Evolutionary conservation across 768 basidiomycete species (phyloP).

Genomic region (Kondoa subrosea): DNA sequence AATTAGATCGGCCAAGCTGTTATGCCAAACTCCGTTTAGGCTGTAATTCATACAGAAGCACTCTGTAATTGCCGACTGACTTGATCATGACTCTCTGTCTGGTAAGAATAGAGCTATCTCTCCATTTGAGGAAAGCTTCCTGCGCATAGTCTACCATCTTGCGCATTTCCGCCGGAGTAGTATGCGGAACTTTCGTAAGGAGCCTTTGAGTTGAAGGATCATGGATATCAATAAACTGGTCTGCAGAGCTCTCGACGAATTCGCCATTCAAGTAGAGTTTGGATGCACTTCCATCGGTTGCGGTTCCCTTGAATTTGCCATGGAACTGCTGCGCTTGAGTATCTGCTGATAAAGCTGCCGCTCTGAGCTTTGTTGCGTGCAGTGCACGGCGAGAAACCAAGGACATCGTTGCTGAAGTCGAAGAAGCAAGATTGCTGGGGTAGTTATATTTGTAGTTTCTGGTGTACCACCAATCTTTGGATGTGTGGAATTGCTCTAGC

Average conservation of each 20-base stretch:
- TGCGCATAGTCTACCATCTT: constrained; percentile 68
- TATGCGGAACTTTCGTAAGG: constrained; percentile 77
- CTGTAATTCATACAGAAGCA: background rate
- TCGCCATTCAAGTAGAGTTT: constrained; percentile 85
- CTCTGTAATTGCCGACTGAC: constrained; percentile 41
- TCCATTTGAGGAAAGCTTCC: constrained; percentile 77
- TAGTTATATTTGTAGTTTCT: background rate
- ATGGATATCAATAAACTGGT: constrained; percentile 65
- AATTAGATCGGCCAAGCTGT: constrained; percentile 68
- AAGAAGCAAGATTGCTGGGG: background rate
- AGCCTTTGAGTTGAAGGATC: constrained; percentile 88
- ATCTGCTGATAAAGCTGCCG: constrained; percentile 7
- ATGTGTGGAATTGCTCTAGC: background rate
- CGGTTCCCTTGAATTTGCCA: constrained; percentile 75
- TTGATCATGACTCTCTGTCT: constrained; percentile 78
- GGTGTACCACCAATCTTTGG: background rate
- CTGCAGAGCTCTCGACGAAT: constrained; percentile 63
- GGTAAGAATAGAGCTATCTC: constrained; percentile 60
- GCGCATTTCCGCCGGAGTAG: constrained; percentile 60
- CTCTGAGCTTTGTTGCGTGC: background rate
- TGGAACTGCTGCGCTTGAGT: constrained; percentile 6
- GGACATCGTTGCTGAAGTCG: background rate
- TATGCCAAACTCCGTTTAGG: background rate
- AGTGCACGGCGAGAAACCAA: background rate
- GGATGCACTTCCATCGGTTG: constrained; percentile 63